Conservation (phyloP, 1,284 basidiomycete genomes). For the Jaminaea rosea region DNA sequence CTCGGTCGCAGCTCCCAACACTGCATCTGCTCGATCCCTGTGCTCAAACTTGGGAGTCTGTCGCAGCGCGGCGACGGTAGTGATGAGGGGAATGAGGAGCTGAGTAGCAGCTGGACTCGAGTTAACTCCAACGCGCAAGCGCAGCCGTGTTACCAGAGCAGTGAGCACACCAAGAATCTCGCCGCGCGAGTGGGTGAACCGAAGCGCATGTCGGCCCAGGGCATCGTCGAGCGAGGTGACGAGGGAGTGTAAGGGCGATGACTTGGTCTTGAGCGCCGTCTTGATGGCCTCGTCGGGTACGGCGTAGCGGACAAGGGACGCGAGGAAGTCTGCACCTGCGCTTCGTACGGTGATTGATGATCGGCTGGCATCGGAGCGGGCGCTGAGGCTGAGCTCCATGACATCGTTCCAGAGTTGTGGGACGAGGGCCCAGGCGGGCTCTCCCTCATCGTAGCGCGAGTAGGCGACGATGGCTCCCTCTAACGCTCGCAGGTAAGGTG, state of each 20-base stretch:
- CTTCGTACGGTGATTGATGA: conserved; percentile 27
- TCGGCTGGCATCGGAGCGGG: conserved; percentile 35
- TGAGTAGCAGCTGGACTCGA: conserved; percentile 55
- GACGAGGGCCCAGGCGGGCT: conserved; percentile 24
- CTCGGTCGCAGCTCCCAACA: conserved; percentile 71
- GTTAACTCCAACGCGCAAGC: conserved; percentile 30
- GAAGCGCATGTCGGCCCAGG: conserved; percentile 37
- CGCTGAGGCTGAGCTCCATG: conserved; percentile 26
- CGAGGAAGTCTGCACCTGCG: conserved; percentile 29
- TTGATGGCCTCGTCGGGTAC: conserved; percentile 32
- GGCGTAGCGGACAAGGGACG: conserved; percentile 37
- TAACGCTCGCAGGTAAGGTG: conserved; percentile 38
- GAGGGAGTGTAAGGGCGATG: conserved; percentile 21
- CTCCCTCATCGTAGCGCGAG: conserved; percentile 25
- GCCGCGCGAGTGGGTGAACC: conserved; percentile 32
- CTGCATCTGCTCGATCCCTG: conserved; percentile 76
- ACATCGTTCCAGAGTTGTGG: conserved; percentile 29
- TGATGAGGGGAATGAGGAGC: conserved; percentile 66
- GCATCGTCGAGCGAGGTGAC: conserved; percentile 32
- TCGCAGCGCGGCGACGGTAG: conserved; percentile 66
- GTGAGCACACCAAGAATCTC: conserved; percentile 37
- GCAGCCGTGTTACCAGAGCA: conserved; percentile 30
- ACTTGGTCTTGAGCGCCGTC: conserved; percentile 17
- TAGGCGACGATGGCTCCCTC: conserved; percentile 39
- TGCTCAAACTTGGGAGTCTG: conserved; percentile 75